A percentile compares a stretch with the other conserved stretches of the same genome.
Evolutionary conservation across 2,329 filamentous ascomycete species (phyloP).

Genomic region (Alternaria consortialis): DNA sequence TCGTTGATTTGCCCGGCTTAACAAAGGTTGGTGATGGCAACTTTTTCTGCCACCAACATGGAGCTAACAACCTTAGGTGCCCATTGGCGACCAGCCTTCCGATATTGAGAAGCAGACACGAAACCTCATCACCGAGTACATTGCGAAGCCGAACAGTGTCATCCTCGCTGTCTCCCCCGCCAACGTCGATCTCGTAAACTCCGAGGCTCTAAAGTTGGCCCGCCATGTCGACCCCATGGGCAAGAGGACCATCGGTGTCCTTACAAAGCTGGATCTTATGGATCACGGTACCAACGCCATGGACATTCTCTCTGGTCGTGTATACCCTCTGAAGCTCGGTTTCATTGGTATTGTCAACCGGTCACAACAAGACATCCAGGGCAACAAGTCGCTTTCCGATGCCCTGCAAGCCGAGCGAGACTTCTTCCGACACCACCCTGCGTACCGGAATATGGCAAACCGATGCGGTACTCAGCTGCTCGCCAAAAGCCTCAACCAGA

Average conservation of each 20-base stretch:
- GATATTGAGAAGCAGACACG: constrained; percentile 99
- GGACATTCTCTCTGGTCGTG: constrained; percentile 95
- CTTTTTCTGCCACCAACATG: constrained; percentile 10
- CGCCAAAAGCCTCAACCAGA: constrained; percentile 93
- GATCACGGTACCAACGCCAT: constrained; percentile 98
- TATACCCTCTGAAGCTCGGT: constrained; percentile 95
- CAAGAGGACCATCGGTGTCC: constrained; percentile 91
- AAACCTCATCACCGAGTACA: constrained; percentile 96
- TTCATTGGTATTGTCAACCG: constrained; percentile 99
- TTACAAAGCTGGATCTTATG: constrained; percentile 98
- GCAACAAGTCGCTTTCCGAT: constrained; percentile 92
- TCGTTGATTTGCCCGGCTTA: constrained; percentile 93
- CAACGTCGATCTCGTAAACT: constrained; percentile 98
- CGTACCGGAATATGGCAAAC: constrained; percentile 93
- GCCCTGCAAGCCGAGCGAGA: constrained; percentile 89
- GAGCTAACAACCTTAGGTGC: constrained; percentile 68
- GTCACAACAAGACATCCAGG: constrained; percentile 97
- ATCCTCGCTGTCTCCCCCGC: constrained; percentile 95
- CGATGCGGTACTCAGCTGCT: constrained; percentile 94
- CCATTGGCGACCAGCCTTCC: constrained; percentile 94
- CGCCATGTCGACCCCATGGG: constrained; percentile 96
- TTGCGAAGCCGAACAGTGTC: constrained; percentile 98
- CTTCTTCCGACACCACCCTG: constrained; percentile 96
- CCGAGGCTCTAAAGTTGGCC: constrained; percentile 94
- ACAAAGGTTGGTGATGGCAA: constrained; percentile 74